Conservation (phyloP, 352 stramenopile genomes). For the Aphanomyces invadans region DNA sequence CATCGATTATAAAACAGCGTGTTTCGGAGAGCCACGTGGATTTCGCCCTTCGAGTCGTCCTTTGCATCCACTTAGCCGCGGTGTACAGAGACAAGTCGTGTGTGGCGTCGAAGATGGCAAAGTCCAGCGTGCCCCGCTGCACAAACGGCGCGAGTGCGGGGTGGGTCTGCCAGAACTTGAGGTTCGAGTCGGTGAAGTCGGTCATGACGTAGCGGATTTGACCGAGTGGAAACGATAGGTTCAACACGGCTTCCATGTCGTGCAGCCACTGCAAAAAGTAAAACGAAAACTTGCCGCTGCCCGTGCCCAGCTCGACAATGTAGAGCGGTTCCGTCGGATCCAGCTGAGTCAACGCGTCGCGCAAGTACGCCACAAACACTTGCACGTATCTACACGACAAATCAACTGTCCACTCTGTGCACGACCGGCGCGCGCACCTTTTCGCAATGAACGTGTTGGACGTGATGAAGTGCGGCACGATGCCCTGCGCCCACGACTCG, state of each 20-base stretch:
- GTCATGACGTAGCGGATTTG: constrained; percentile 94
- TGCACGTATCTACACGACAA: constrained; percentile 24
- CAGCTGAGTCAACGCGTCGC: constrained; percentile 48
- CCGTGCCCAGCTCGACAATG: constrained; percentile 90
- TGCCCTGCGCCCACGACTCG: constrained; percentile 86
- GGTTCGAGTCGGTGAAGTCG: constrained; percentile 89
- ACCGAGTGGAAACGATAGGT: constrained; percentile 77
- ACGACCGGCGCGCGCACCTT: constrained; percentile 53
- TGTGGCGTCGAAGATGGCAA: constrained; percentile 91
- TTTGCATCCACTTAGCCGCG: no score
- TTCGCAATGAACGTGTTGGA: constrained; percentile 94
- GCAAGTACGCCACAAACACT: constrained; percentile 56
- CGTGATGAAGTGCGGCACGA: constrained; percentile 95
- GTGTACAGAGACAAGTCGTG: constrained; percentile 71
- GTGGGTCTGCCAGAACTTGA: constrained; percentile 91
- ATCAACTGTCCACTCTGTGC: not conserved
- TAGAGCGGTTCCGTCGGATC: constrained; percentile 84
- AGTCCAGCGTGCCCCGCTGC: constrained; percentile 80
- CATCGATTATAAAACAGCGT: constrained; percentile 82
- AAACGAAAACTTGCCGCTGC: constrained; percentile 92
- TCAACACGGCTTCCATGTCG: constrained; percentile 40
- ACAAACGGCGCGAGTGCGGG: constrained; percentile 80
- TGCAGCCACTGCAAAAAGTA: constrained; percentile 89
- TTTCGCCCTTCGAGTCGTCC: constrained; percentile 35
- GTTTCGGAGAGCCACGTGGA: constrained; percentile 65